Evolutionary conservation across 2,329 filamentous ascomycete species (phyloP).

Genomic region (Penicillium sp.): DNA sequence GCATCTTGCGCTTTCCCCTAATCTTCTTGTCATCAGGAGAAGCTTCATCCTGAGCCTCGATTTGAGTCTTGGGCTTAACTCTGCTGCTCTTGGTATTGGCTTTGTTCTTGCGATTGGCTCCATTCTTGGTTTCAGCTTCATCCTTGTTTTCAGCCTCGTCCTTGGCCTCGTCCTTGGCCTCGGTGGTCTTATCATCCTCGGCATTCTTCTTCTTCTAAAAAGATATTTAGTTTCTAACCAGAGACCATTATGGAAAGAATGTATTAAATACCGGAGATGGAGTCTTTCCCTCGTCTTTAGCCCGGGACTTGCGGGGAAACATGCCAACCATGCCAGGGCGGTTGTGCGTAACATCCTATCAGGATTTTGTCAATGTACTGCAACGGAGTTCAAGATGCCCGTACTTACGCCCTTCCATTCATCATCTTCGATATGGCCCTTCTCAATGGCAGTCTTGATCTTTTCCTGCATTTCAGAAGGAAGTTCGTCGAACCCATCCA

Average conservation of each 20-base stretch:
- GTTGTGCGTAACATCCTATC: conserved; percentile 73
- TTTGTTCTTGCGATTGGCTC: background rate
- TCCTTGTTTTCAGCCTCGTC: conserved; percentile 19
- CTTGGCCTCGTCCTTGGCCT: conserved; percentile 16
- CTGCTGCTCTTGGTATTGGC: conserved; percentile 20
- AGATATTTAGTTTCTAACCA: background rate
- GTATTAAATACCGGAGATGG: background rate
- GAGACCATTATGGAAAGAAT: background rate
- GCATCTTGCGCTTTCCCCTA: conserved; percentile 9
- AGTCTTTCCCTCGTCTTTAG: background rate
- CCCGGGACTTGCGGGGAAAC: background rate
- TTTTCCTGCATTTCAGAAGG: conserved; percentile 71
- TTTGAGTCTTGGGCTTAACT: background rate
- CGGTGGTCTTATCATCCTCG: conserved; percentile 8
- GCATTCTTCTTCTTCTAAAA: conserved; percentile 1
- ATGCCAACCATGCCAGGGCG: conserved; percentile 69
- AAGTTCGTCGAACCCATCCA: conserved; percentile 84
- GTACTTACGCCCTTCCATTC: conserved; percentile 84
- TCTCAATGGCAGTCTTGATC: conserved; percentile 69
- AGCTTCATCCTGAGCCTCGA: background rate
- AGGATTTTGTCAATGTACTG: background rate
- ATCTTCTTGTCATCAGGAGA: conserved; percentile 11
- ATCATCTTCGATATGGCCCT: conserved; percentile 80
- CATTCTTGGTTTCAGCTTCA: background rate
- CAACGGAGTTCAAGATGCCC: background rate